Evolutionary conservation across 1,284 basidiomycete genomes (phyloP), one percentile per base, ranked within the genome.

Genomic region (Coniophora puteana): DNA sequence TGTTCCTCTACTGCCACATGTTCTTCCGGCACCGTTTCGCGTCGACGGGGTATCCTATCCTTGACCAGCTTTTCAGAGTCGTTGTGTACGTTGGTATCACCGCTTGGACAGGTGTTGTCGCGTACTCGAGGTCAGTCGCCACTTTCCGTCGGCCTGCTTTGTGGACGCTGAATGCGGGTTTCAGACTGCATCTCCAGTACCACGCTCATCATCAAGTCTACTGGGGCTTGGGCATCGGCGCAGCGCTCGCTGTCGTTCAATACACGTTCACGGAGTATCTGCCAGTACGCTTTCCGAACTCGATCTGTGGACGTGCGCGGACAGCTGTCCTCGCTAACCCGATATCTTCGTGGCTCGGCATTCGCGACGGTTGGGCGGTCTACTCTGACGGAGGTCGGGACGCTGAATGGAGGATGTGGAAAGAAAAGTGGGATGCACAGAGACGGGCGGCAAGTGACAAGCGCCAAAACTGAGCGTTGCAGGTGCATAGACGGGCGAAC

Each of bases 281-380:
- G 18, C 86, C 87, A 0, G 51, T 57, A 21, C 61, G 59, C 10
- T 59, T 59, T 20, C 86, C 87, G 6, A 45, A 53, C 1, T 81
- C 83, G 0, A 27, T 68, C 3, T 61, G 82, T 7, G 82, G 81
- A 10, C 55, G 58, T 33, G 43, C 70, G 2, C 77, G 83, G 34
- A 52, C 61, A 13, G 67, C 65, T 26, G 40, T 84, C 17, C 59
- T 92, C 17, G 55, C 58, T 2, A 80, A 85, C 51, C 76, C 80
- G 2, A 36, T 89, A 18, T 72, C 72, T 4, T 66, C 62, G 0
- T 91, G 85, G 77, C 61, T 89, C 24, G 74, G 81, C 26, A 63
- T 93, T 24, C 71, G 86, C 36, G 89, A 93, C 55, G 84, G 87
- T 6, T 93, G 89, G 89, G 72, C 71, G 4, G 69, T 90, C 1